These are phyloP conservation scores for Saccharomycopsis capsularis DNA, from an alignment of 805 yeast species.

Conservation along the genomic window DNA sequence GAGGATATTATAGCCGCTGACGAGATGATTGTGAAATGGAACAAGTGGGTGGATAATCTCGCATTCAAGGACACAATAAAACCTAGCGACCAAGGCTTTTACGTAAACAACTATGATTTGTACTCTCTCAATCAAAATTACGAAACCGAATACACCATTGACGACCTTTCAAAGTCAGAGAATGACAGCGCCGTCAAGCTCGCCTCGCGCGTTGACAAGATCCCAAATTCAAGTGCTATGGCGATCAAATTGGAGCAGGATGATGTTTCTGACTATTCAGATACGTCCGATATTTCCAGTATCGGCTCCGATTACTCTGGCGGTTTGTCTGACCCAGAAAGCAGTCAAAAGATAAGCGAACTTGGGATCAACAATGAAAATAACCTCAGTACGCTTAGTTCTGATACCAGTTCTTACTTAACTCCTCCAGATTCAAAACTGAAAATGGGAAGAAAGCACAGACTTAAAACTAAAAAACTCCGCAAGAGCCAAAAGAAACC, in stretches of 20 bases:
- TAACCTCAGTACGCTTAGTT: background rate
- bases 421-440: background rate
- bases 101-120: background rate
- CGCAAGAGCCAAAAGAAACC: conserved; percentile 13
- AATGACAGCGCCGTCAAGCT: background rate
- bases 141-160: background rate
- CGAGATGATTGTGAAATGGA: conserved; percentile 15
- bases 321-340: too few relatives aligned
- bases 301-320: conserved; percentile 3
- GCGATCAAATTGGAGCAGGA: background rate
- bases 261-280: conserved; percentile 7
- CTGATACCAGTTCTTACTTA: background rate
- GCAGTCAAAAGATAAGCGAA: background rate
- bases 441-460: background rate
- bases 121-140: conserved; percentile 1
- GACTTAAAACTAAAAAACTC: background rate
- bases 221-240: background rate
- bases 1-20: conserved; percentile 4
- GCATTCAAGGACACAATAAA: conserved; percentile 6
- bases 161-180: background rate
- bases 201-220: background rate
- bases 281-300: conserved; percentile 2
- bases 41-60: conserved; percentile 9
- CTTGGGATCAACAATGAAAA: background rate
- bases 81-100: conserved; percentile 21